A percentile compares a stretch with the other conserved stretches of the same genome.
These are phyloP conservation scores for Schizothecium vesticola DNA, from an alignment of 495 filamentous ascomycete genomes.

Conservation along the genomic window DNA sequence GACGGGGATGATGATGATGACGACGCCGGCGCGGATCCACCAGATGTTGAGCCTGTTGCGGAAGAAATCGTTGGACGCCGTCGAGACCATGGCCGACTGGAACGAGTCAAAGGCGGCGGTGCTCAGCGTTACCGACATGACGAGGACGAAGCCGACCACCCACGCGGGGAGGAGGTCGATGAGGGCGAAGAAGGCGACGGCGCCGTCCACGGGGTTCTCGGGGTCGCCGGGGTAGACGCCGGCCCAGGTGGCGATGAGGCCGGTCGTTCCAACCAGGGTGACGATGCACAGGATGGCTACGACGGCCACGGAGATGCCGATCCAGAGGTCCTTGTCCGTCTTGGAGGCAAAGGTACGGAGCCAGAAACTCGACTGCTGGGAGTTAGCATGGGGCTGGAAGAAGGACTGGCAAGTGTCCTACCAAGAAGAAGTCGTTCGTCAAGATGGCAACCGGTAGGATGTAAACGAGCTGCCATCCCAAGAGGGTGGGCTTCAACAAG, in stretches of 20 bases:
- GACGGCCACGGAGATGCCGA: slow-evolving; percentile 61
- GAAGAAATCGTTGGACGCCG: slow-evolving; percentile 71
- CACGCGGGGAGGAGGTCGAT: slow-evolving; percentile 63
- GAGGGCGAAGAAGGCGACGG: slow-evolving; percentile 66
- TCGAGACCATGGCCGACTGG: slow-evolving; percentile 72
- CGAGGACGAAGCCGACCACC: slow-evolving; percentile 68
- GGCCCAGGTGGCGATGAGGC: slow-evolving; percentile 68
- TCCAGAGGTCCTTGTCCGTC: slow-evolving; percentile 68
- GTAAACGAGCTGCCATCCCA: slow-evolving; percentile 75
- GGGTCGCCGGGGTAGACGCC: slow-evolving; percentile 54
- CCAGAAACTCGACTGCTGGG: slow-evolving; percentile 58
- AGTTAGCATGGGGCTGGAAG: neutral
- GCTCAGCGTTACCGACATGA: slow-evolving; percentile 68
- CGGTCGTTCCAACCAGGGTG: slow-evolving; percentile 60
- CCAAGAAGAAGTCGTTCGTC: slow-evolving; percentile 72
- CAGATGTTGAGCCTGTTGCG: slow-evolving; percentile 66
- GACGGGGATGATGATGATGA: slow-evolving; percentile 63
- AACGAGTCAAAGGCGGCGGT: slow-evolving; percentile 70
- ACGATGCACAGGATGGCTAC: slow-evolving; percentile 57
- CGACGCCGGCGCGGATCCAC: slow-evolving; percentile 58
- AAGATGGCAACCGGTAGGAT: slow-evolving; percentile 70
- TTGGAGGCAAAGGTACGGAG: slow-evolving; percentile 75
- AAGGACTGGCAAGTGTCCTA: neutral
- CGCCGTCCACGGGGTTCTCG: slow-evolving; percentile 49
- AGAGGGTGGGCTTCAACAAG: slow-evolving; percentile 51